Evolutionary conservation across 768 basidiomycete species (phyloP), one percentile per base, ranked within the genome.

Genomic region (Lepiota brunneoincarnata): DNA sequence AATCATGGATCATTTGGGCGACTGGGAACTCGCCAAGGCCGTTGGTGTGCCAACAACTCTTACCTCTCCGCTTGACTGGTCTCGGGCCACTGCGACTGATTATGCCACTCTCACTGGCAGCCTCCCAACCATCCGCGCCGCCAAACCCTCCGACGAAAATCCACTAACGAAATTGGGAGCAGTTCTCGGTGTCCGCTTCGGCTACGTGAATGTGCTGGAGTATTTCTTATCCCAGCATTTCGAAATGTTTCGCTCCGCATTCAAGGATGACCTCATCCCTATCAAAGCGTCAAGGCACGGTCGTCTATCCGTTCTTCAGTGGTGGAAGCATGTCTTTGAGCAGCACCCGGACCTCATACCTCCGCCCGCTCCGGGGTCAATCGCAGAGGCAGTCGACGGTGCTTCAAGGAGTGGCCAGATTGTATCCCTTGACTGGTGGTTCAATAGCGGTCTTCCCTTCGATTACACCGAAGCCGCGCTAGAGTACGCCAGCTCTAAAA

Each of bases 1-100:
- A 46, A 90, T 92, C 56, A 68, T 92, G 68, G 87, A 92, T 54
- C 81, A 87, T 59, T 67, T 91, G 7, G 89, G 86, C 12, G 86
- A 91, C 65, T 95, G 91, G 90, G 88, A 93, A 61, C 82, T 95
- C 7, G 75, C 86, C 11, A 86, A 82, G 56, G 86, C 92, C 12
- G 81, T 93, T 34, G 83, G 85, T 17, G 72, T 93, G 1, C 87
- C 85, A 10, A 89, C 89, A 4, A 82, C 82, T 7, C 67, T 93
- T 0, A 68, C 80, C 4, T 77, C 74, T 23, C 90, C 91, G 9
- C 68, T 73, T 4, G 83, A 86, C 20, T 95, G 93, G 93, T 72
- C 71, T 44, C 79, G 80, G 38, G 88, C 92, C 6, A 82, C 85
- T 17, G 63, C 69, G 23, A 84, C 82, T 5, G 92, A 95, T 69